Conservation (phyloP, 2,329 filamentous ascomycete species). For the Fusarium veterinarium region DNA sequence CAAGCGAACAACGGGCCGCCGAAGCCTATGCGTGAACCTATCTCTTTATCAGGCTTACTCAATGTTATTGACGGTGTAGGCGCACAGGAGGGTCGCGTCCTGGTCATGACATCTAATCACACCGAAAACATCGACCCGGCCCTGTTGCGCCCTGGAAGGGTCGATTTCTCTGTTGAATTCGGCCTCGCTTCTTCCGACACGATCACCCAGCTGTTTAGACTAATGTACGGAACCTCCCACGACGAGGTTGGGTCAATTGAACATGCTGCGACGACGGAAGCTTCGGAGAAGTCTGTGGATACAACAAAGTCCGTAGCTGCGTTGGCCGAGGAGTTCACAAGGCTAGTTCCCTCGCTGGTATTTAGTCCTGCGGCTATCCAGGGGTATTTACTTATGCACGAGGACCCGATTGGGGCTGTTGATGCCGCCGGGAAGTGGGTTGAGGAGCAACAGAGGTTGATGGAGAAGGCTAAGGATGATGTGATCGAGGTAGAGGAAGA, state of each 20-base stretch:
- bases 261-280: neutral
- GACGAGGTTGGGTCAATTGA: neutral
- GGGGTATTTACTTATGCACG: constrained; percentile 29
- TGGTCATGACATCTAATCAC: constrained; percentile 78
- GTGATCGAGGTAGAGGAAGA: neutral
- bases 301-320: neutral
- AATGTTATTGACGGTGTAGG: constrained; percentile 77
- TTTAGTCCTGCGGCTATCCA: constrained; percentile 37
- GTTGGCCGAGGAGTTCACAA: constrained; percentile 16
- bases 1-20: neutral
- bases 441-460: neutral
- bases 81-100: constrained; percentile 72
- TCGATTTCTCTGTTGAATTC: constrained; percentile 24
- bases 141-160: constrained; percentile 12
- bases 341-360: constrained; percentile 11
- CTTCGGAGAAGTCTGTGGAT: neutral
- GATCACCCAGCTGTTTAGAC: neutral
- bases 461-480: neutral
- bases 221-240: constrained; percentile 12
- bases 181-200: constrained; percentile 18
- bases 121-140: constrained; percentile 26
- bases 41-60: constrained; percentile 68
- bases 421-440: constrained; percentile 12
- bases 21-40: constrained; percentile 8
- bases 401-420: constrained; percentile 19